Conservation (phyloP, 768 basidiomycete species). For the Suillus fuscotomentosus region DNA sequence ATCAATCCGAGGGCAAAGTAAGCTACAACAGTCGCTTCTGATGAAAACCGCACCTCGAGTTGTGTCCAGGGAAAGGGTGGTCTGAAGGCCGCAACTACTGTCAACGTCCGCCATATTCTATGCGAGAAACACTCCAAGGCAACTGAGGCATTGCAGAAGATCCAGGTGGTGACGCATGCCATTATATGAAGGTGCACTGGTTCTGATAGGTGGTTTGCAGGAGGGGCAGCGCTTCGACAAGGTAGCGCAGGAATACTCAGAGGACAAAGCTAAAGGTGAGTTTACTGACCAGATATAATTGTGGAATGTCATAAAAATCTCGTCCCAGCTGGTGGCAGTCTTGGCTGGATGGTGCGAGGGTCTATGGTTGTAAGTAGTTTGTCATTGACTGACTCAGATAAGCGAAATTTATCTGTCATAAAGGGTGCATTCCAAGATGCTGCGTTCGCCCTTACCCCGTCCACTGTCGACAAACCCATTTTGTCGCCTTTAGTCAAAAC, state of each 20-base stretch:
- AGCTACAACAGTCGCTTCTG: not conserved
- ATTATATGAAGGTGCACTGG: not conserved
- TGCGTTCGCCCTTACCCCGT: slow-evolving; percentile 80
- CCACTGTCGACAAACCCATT: slow-evolving; percentile 76
- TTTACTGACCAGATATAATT: not conserved
- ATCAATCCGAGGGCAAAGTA: slow-evolving; percentile 16
- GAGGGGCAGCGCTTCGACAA: slow-evolving; percentile 84
- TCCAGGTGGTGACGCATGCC: slow-evolving; percentile 49
- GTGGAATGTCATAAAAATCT: slow-evolving; percentile 1
- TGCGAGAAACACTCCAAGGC: slow-evolving; percentile 87
- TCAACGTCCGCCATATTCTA: slow-evolving; percentile 85
- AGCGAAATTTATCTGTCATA: slow-evolving; percentile 10
- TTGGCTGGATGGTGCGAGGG: slow-evolving; percentile 85
- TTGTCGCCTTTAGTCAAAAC: slow-evolving; percentile 78
- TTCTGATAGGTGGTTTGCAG: slow-evolving; percentile 32
- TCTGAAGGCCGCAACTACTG: slow-evolving; percentile 75
- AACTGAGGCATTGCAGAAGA: slow-evolving; percentile 73
- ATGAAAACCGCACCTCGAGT: slow-evolving; percentile 3
- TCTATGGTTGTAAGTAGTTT: slow-evolving; percentile 68
- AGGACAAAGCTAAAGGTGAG: slow-evolving; percentile 86
- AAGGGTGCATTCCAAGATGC: slow-evolving; percentile 81
- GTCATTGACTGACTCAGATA: not conserved
- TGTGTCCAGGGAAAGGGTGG: slow-evolving; percentile 48
- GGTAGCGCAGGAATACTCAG: slow-evolving; percentile 87
- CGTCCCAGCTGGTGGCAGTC: slow-evolving; percentile 69